These are phyloP conservation scores for Borovskyia barvae DNA, from an alignment of 208 protist species.

Conservation along the genomic window DNA sequence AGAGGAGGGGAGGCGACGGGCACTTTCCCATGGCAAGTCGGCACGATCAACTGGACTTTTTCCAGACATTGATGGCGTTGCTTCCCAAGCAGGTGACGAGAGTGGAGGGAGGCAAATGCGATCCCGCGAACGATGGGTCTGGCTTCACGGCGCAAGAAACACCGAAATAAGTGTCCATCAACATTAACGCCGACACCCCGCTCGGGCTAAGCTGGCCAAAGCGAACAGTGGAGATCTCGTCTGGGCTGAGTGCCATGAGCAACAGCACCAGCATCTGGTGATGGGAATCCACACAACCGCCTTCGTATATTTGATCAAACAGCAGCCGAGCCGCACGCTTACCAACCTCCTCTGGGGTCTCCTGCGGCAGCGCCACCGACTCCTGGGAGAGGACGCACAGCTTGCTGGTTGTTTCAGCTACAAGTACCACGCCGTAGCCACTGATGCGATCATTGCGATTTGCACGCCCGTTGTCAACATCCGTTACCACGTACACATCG, in stretches of 20 bases:
- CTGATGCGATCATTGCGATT: conserved; percentile 42
- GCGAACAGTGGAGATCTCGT: conserved; percentile 91
- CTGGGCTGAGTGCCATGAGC: conserved; percentile 89
- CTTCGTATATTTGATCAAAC: conserved; percentile 83
- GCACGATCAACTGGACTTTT: conserved; percentile 75
- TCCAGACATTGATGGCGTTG: conserved; percentile 85
- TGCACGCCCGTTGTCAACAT: conserved; percentile 72
- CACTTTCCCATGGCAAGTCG: too few species aligned
- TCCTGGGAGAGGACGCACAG: conserved; percentile 86
- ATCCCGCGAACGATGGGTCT: conserved; percentile 55
- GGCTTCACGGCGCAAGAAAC: conserved; percentile 82
- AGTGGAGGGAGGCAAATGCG: conserved; percentile 45
- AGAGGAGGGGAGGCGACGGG: too few species aligned
- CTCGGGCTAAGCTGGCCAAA: conserved; percentile 76
- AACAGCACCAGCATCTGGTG: conserved; percentile 91
- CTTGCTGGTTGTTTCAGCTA: conserved; percentile 91
- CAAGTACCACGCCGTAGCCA: conserved; percentile 91
- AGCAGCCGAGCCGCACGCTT: conserved; percentile 70
- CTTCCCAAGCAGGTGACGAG: conserved; percentile 89
- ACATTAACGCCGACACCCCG: conserved; percentile 70
- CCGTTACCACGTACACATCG: conserved; percentile 92
- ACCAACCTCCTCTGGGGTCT: conserved; percentile 87
- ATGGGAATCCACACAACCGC: conserved; percentile 87
- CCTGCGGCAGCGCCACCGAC: conserved; percentile 53
- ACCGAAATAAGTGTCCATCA: conserved; percentile 88